Evolutionary conservation across 2,329 filamentous ascomycete species (phyloP), one percentile per base, ranked within the genome.

Genomic region (Canariomyces notabilis): DNA sequence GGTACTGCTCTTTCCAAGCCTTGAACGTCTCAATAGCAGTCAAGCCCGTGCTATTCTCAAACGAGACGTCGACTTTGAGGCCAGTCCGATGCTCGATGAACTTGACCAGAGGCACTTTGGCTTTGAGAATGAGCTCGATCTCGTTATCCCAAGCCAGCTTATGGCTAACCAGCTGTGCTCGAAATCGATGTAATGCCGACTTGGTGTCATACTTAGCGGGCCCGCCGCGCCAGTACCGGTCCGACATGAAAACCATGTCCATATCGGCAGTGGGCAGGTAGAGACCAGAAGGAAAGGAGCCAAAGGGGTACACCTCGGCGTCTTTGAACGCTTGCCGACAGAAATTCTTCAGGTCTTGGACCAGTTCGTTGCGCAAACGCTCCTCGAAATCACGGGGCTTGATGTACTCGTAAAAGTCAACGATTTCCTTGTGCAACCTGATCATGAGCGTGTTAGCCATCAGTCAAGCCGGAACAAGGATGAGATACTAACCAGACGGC

Each of bases 71-170:
- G 11, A 97, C 85, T 56, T 86, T 87, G 43, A 98, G 71, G 11
- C 82, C 83, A 1, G 90, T 96, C 43, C 76, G 59, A 44, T 70
- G 74, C 61, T 98, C 93, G 36, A 88, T 76, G 60, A 87, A 97
- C 65, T 98, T 98, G 67, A 97, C 80, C 44, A 98, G 80, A 0
- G 93, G 93, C 2, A 98, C 90, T 58, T 86, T 89, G 18, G 93
- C 90, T 54, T 75, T 73, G 1, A 76, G 60, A 55, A 98, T 88
- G 26, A 85, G 74, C 56, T 86, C 77, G 23, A 89, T 73, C 2
- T 79, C 74, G 6, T 74, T 69, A 1, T 70, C 61, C 14, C 77
- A 71, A 1, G 83, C 77, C 15, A 94, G 71, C 2, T 73, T 68
- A 18, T 75, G 67, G 2, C 64, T 63, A 20, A 73, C 65, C 2